A percentile compares a stretch with the other conserved stretches of the same genome.
Evolutionary conservation across 1,139 yeast genomes (phyloP).

Genomic region (Chernovozyma sophiae-reginae): DNA sequence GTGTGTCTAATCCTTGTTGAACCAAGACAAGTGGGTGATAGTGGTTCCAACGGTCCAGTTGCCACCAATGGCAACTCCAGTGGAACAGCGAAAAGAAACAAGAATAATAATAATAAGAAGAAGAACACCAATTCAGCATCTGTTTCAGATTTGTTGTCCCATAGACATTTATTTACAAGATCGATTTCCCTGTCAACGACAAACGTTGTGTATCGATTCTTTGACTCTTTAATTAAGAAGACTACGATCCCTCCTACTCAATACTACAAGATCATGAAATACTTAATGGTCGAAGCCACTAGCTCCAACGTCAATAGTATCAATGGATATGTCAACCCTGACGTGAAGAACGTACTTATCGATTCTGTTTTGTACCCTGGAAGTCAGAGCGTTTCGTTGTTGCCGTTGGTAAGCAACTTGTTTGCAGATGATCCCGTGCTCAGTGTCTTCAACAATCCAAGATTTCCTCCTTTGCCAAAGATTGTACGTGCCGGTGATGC

Average conservation of each 20-base stretch:
- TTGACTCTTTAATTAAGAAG: constrained; percentile 45
- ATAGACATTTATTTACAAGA: constrained; percentile 52
- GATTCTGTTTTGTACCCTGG: constrained; percentile 64
- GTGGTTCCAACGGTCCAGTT: neutral
- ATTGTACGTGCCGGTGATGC: constrained; percentile 15
- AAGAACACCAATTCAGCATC: constrained; percentile 43
- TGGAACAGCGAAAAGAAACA: constrained; percentile 3
- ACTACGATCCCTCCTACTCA: constrained; percentile 59
- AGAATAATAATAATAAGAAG: constrained; percentile 27
- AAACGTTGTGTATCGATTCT: constrained; percentile 42
- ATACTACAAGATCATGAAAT: constrained; percentile 58
- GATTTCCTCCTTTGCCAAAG: constrained; percentile 63
- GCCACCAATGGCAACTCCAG: constrained; percentile 3
- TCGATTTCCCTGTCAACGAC: constrained; percentile 37
- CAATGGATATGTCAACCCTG: constrained; percentile 24
- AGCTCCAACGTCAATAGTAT: constrained; percentile 22
- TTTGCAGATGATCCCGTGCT: constrained; percentile 40
- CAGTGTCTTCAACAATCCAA: constrained; percentile 66
- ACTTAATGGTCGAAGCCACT: constrained; percentile 47
- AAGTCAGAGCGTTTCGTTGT: constrained; percentile 53
- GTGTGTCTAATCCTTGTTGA: constrained; percentile 42
- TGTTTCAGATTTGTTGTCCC: constrained; percentile 68
- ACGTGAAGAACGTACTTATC: constrained; percentile 41
- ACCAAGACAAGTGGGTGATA: constrained; percentile 21
- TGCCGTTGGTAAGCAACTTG: constrained; percentile 64